Evolutionary conservation across 2,329 filamentous ascomycete genomes (phyloP), one percentile per base, ranked within the genome.

Genomic region (Ophiostoma tasmaniense): DNA sequence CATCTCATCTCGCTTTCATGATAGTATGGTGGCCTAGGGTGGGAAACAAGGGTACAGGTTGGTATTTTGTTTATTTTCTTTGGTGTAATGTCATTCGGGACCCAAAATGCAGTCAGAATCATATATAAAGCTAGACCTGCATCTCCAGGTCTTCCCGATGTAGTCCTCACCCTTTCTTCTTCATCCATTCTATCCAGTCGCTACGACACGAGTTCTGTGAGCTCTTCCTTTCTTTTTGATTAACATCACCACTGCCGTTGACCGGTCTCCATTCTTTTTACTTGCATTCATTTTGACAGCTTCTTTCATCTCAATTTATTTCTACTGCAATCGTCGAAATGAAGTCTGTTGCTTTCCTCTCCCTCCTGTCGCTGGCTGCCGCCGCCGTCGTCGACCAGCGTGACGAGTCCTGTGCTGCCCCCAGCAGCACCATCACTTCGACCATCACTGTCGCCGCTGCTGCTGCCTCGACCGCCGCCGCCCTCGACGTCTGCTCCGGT

Each of bases 171-270:
- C 55, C 55, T 61, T 25, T 61, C 22, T 30, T 39, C 61, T 37
- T 25, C 33, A 39, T 64, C 20, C n/a, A 22, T 64, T 64, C 61
- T 14, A 37, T 37, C 30, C 59, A 64, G 59, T 64, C 33, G 33
- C n/a, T 37, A 64, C 61, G n/a, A 39, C 61, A 37, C 61, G 61
- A 45, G 64, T 65, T 65, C 64, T 65, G 64, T 45, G 64, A 65
- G 11, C 64, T 65, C 37, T 65, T 65, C 37, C 64, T 13, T 65
- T 65, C 64, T 45, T 64, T 64, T 64, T 42, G n/a, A 39, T 35
- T 30, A 55, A 64, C 20, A 35, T 22, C n/a, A n/a, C 45, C 30
- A 33, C 22, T 20, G 45, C 64, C 64, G 64, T 65, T 65, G 64
- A 65, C 35, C 64, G 64, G 64, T 39, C n/a, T 35, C 22, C 20